Conservation (phyloP, 2,329 filamentous ascomycete genomes). For the Cladosporium sp. region DNA sequence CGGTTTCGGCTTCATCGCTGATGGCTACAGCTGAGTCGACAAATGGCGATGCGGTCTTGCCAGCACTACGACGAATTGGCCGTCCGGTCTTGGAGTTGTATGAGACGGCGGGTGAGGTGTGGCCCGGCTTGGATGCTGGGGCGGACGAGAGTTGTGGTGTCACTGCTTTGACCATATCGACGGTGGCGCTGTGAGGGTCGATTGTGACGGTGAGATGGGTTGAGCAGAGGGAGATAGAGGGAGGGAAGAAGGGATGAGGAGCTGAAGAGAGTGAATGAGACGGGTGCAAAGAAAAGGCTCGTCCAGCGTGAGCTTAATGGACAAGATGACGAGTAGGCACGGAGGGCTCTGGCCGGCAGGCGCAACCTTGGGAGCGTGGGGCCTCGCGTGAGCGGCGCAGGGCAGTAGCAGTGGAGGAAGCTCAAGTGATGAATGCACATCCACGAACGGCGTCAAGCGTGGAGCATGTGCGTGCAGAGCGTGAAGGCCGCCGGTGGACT, state of each 20-base stretch:
- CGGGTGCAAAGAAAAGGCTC: conserved; percentile 7
- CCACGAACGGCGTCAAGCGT: background rate
- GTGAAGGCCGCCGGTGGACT: conserved; percentile 6
- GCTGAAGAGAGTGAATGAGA: background rate
- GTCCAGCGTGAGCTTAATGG: background rate
- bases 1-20: conserved; percentile 31
- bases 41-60: conserved; percentile 34
- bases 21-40: conserved; percentile 36
- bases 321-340: conserved; percentile 4
- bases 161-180: conserved; percentile 18
- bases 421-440: background rate
- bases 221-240: background rate
- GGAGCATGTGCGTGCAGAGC: background rate
- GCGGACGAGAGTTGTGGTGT: conserved; percentile 20
- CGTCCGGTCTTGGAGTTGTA: conserved; percentile 39
- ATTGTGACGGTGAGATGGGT: conserved; percentile 3
- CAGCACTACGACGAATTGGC: conserved; percentile 39
- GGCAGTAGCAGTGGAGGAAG: background rate
- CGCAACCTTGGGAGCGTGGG: conserved; percentile 4
- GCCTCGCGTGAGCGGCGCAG: conserved; percentile 4
- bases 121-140: conserved; percentile 22
- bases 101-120: conserved; percentile 25
- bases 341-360: background rate
- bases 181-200: conserved; percentile 1
- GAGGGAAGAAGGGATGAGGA: conserved; percentile 1